Conservation (phyloP, 495 filamentous ascomycete genomes). For the Penicillium arizonense region DNA sequence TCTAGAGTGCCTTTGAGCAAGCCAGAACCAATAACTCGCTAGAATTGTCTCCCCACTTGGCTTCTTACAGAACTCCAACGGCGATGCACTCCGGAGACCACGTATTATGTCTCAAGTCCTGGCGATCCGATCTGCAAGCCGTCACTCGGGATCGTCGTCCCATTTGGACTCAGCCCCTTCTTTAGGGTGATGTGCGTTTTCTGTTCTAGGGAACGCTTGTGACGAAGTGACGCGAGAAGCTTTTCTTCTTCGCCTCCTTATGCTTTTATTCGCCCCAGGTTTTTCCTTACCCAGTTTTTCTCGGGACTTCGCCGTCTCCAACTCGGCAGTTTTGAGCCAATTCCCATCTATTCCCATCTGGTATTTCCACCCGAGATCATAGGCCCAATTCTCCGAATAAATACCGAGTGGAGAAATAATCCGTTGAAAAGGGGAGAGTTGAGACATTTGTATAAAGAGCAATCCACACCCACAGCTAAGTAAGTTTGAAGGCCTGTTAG, state of each 20-base stretch:
- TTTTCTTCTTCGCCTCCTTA: background rate
- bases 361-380: slow-evolving; percentile 19
- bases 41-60: background rate
- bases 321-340: slow-evolving; percentile 9
- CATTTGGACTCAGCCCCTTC: slow-evolving; percentile 16
- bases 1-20: background rate
- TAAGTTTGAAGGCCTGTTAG: background rate
- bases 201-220: slow-evolving; percentile 16
- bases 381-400: slow-evolving; percentile 26
- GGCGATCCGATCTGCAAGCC: slow-evolving; percentile 43
- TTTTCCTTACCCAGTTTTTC: background rate
- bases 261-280: background rate
- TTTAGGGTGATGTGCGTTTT: slow-evolving; percentile 7
- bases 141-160: slow-evolving; percentile 28
- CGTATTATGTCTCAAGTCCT: slow-evolving; percentile 32
- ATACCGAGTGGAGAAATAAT: slow-evolving; percentile 21
- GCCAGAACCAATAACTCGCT: background rate
- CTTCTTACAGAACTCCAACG: slow-evolving; percentile 14
- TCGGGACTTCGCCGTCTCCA: slow-evolving; percentile 13
- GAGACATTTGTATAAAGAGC: background rate
- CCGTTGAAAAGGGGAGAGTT: background rate
- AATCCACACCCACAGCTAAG: background rate
- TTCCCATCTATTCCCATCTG: slow-evolving; percentile 14
- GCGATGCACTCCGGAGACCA: slow-evolving; percentile 26
- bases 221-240: slow-evolving; percentile 4